Conservation (phyloP, 139 green algal species). For the Chlamydomonas sphaeroides region DNA sequence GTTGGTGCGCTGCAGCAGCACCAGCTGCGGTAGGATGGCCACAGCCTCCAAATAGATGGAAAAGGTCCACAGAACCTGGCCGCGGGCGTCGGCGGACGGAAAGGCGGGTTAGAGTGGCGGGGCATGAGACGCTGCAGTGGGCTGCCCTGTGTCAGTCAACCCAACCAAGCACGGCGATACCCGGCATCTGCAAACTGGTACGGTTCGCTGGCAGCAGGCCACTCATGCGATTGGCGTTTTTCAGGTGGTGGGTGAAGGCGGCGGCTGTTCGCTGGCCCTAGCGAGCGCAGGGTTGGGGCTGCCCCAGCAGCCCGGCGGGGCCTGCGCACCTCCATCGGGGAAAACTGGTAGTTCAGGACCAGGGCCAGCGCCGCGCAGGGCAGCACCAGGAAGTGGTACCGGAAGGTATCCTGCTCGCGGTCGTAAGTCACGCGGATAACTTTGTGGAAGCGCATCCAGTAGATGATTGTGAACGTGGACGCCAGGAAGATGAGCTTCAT, state of each 20-base stretch:
- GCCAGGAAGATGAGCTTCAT: conserved; percentile 98
- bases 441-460: conserved; percentile 91
- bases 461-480: conserved; percentile 88
- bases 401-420: conserved; percentile 97
- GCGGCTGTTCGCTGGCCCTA: too few relatives aligned
- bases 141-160: too few relatives aligned
- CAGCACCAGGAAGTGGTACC: conserved; percentile 85
- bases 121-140: too few relatives aligned
- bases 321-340: conserved; percentile 79
- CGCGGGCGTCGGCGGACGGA: too few relatives aligned
- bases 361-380: conserved; percentile 84
- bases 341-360: conserved; percentile 83
- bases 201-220: too few relatives aligned
- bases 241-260: too few relatives aligned
- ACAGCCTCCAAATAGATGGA: conserved; percentile 99
- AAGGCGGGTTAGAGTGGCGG: too few relatives aligned
- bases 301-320: too few relatives aligned
- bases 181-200: too few relatives aligned
- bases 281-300: not conserved
- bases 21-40: conserved; percentile 98
- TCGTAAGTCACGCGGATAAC: conserved; percentile 95
- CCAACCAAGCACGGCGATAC: too few relatives aligned
- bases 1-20: conserved; percentile 97
- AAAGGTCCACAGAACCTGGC: conserved; percentile 98
- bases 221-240: too few relatives aligned